Evolutionary conservation across 2,329 filamentous ascomycete genomes (phyloP).

Genomic region (Penicillium oxalicum): DNA sequence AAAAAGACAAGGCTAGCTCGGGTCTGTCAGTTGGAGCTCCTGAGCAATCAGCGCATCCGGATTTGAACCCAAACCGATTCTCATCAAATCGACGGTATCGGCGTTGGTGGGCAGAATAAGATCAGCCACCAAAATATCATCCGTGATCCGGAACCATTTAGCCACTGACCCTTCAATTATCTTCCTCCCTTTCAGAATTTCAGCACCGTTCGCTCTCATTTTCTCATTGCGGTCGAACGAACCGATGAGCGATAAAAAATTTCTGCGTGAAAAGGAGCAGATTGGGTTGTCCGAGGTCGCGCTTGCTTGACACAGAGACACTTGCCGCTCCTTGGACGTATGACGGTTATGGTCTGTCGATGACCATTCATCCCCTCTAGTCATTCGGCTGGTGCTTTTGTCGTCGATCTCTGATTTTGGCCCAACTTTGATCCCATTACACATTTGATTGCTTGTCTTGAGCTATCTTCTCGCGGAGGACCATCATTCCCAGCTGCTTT

Average conservation of each 20-base stretch:
- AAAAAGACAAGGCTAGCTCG: too few relatives aligned
- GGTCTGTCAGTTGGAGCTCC: background rate
- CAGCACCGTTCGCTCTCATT: background rate
- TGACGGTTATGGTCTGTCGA: background rate
- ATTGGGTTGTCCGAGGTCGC: constrained; percentile 3
- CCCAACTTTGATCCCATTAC: too few relatives aligned
- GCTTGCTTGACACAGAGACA: constrained; percentile 3
- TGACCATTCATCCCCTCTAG: background rate
- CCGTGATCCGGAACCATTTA: background rate
- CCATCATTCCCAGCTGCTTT: too few relatives aligned
- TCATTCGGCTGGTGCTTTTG: too few relatives aligned
- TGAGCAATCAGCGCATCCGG: background rate
- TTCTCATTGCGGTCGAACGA: background rate
- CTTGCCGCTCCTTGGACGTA: background rate
- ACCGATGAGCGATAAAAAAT: constrained; percentile 9
- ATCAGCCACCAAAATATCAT: constrained; percentile 1
- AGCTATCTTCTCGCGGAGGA: too few relatives aligned
- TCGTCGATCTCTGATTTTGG: too few relatives aligned
- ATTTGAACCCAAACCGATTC: constrained; percentile 6
- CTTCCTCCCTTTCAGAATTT: background rate
- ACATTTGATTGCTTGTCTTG: too few relatives aligned
- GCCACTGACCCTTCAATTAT: background rate
- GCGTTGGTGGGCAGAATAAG: background rate
- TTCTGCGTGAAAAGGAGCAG: constrained; percentile 6
- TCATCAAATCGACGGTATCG: background rate